Base-by-base conservation (phyloP, 2,329 filamentous ascomycete species). In the Paramyrothecium roridum region DNA sequence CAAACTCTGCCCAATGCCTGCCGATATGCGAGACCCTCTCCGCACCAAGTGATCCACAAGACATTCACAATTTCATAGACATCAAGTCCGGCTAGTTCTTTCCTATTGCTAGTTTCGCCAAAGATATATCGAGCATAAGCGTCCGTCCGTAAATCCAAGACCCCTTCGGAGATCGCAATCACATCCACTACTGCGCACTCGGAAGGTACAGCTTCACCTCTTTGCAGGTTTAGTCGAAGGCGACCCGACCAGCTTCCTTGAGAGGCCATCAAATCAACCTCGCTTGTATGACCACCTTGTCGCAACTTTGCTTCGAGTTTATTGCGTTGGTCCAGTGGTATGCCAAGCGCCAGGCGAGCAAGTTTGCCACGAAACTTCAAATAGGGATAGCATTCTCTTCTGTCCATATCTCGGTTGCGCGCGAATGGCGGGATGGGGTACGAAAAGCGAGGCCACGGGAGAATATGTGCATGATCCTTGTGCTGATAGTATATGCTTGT, bases 1-100 rank as follows among this genome's bases (percentile, higher is more conserved):
- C 55, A 56, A 13, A 56, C 45, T 26, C 55, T 51, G 8, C 55
- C 55, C 12, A 54, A 21, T 12, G 55, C 55, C 45, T 56, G 54
- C 3, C 55, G 52, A 22, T 56, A 56, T 7, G 52, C 45, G 12
- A 52, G 54, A 19, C 20, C 43, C 30, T 54, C 52, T 13, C 43
- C 23, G 12, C 52, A 52, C 33, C 52, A 30, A 12, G 48, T 52
- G 46, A 56, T 54, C 55, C 55, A 56, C 13, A 56, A 19, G 21
- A 56, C 52, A 52, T 54, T 56, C 19, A 56, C 55, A 52, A 54
- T 54, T 7, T 33, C 7, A 40, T 56, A 56, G 26, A 20, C 23
- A 0, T 48, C 48, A 3, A 4, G 20, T 3, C 40, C 7, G 23
- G 17, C 40, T 22, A 56, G 40, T 10, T 56, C 52, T 3, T 54